A percentile compares a stretch with the other conserved stretches of the same genome.
Evolutionary conservation across 1,284 basidiomycete genomes (phyloP).

Genomic region (Irpex sp.): DNA sequence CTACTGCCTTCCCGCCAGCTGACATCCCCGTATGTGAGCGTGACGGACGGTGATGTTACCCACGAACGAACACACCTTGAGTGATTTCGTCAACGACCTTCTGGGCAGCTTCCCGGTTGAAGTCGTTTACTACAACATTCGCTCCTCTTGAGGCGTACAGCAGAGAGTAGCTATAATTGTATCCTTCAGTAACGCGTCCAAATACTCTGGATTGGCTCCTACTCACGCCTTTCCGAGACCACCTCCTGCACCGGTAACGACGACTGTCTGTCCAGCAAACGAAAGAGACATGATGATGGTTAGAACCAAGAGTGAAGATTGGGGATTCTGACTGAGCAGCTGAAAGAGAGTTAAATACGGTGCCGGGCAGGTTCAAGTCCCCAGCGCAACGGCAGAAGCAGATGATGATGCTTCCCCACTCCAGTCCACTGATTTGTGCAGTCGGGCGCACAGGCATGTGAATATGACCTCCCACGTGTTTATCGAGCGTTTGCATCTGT

Average conservation of each 20-base stretch:
- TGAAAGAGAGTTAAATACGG: neutral
- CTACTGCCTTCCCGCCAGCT: slow-evolving; percentile 87
- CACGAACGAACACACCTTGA: slow-evolving; percentile 50
- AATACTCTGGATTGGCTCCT: neutral
- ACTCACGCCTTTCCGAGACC: slow-evolving; percentile 88
- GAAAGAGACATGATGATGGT: slow-evolving; percentile 52
- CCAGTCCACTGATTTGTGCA: neutral
- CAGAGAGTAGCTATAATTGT: slow-evolving; percentile 71
- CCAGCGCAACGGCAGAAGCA: neutral
- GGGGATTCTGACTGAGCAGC: neutral
- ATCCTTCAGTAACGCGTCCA: neutral
- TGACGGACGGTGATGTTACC: neutral
- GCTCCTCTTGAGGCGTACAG: slow-evolving; percentile 91
- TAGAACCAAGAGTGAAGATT: neutral
- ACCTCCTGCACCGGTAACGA: slow-evolving; percentile 95
- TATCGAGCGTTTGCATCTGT: neutral
- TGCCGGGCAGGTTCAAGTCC: neutral
- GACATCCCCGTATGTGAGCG: neutral
- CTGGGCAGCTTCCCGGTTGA: slow-evolving; percentile 86
- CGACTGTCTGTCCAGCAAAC: slow-evolving; percentile 91
- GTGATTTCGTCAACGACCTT: slow-evolving; percentile 91
- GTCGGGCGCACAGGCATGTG: neutral
- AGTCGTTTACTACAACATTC: slow-evolving; percentile 95
- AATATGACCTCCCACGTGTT: neutral
- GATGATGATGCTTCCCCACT: neutral